Evolutionary conservation across 1,139 yeast genomes (phyloP).

Genomic region (Yamadazyma membranifaciens): DNA sequence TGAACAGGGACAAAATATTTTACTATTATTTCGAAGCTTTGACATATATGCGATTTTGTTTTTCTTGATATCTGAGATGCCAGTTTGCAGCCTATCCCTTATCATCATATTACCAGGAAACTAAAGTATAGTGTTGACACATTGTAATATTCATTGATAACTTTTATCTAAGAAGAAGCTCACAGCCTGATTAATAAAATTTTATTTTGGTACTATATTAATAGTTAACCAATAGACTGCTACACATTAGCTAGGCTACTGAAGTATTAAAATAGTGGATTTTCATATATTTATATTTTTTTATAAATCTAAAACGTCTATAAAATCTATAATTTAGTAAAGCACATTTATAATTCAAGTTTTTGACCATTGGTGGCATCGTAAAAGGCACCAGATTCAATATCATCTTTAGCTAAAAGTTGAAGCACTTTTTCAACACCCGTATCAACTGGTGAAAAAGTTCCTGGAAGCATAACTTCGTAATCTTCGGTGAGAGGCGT

Average conservation of each 20-base stretch:
- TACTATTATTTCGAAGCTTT: constrained; percentile 8
- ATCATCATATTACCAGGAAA: neutral
- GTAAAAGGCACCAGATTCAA: constrained; percentile 1
- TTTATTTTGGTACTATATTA: no score
- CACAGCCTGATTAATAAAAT: no score
- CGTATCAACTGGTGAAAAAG: neutral
- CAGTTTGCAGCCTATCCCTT: neutral
- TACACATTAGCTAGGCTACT: no score
- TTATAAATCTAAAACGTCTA: no score
- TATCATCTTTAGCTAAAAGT: neutral
- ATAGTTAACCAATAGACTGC: no score
- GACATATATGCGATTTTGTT: constrained; percentile 8
- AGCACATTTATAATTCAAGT: neutral
- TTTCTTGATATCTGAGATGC: neutral
- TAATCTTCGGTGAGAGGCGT: constrained; percentile 4
- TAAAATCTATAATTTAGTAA: no score
- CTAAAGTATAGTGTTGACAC: no score
- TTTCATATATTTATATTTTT: no score
- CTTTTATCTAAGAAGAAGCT: no score
- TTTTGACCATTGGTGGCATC: neutral
- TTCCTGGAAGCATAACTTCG: neutral
- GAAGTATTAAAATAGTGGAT: no score
- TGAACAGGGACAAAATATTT: constrained; percentile 13
- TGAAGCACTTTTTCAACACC: neutral
- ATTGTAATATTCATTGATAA: no score